Evolutionary conservation across 768 basidiomycete species (phyloP).

Genomic region (Tremella yokohamensis): DNA sequence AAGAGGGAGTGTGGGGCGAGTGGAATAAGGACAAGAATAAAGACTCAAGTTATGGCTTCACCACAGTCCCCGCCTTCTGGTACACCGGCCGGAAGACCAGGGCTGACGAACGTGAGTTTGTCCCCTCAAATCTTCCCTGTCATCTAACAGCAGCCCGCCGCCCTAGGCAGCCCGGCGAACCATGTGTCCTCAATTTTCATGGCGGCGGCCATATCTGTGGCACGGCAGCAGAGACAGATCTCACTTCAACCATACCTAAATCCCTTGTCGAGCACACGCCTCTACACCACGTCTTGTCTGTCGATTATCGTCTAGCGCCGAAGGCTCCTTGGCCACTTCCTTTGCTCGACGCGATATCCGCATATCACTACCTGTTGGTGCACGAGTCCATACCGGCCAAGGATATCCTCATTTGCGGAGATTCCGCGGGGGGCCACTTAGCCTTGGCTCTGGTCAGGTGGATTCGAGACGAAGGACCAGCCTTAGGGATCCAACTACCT

Average conservation of each 20-base stretch:
- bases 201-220: slow-evolving; percentile 44
- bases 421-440: slow-evolving; percentile 90
- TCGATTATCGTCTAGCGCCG: slow-evolving; percentile 93
- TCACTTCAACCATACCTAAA: slow-evolving; percentile 37
- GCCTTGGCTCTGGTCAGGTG: slow-evolving; percentile 81
- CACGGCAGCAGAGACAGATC: slow-evolving; percentile 42
- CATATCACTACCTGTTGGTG: slow-evolving; percentile 80
- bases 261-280: slow-evolving; percentile 33
- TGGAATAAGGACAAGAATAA: slow-evolving; percentile 24
- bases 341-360: slow-evolving; percentile 74
- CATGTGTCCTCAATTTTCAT: slow-evolving; percentile 41
- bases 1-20: slow-evolving; percentile 18
- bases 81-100: slow-evolving; percentile 31
- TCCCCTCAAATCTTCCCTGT: not conserved
- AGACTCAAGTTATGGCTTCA: slow-evolving; percentile 23
- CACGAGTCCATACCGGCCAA: slow-evolving; percentile 73
- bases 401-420: slow-evolving; percentile 71
- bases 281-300: slow-evolving; percentile 38
- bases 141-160: slow-evolving; percentile 5
- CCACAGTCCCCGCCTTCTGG: slow-evolving; percentile 40
- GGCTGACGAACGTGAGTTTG: slow-evolving; percentile 20
- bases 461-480: slow-evolving; percentile 67
- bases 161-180: slow-evolving; percentile 18
- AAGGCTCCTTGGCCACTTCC: slow-evolving; percentile 91
- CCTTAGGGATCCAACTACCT: slow-evolving; percentile 52